Percentiles rank a stretch among this genome's conserved stretches.
Conservation (phyloP, 148 eudicot species). For the Camellia granthamiana region DNA sequence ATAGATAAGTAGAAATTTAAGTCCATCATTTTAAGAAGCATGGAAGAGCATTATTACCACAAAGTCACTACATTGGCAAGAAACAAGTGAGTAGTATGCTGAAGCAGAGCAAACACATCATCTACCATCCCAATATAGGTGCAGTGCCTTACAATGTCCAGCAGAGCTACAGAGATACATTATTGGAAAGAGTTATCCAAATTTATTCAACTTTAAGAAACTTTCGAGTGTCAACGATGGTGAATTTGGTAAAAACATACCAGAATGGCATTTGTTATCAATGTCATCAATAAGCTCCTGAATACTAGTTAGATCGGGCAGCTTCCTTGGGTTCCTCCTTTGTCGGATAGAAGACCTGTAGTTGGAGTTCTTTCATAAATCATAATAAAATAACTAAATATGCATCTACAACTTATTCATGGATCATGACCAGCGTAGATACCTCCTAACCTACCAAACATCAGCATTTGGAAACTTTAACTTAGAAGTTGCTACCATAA, state of each 20-base stretch:
- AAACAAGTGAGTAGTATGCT: constrained; percentile 83
- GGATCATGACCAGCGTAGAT: not conserved
- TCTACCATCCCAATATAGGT: constrained; percentile 95
- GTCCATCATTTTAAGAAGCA: not conserved
- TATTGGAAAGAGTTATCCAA: not conserved
- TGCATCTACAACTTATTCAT: not conserved
- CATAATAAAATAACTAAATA: not conserved
- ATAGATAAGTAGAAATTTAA: not conserved
- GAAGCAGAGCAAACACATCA: constrained; percentile 81
- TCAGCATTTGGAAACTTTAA: too few relatives aligned
- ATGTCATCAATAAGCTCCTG: constrained; percentile 76
- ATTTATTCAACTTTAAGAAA: not conserved
- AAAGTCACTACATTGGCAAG: constrained; percentile 88
- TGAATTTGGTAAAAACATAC: constrained; percentile 31
- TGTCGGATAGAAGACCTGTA: constrained; percentile 83
- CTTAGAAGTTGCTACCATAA: too few relatives aligned
- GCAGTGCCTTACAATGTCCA: constrained; percentile 82
- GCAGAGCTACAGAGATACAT: constrained; percentile 47
- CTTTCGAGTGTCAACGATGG: not conserved
- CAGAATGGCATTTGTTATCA: constrained; percentile 66
- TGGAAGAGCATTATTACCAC: constrained; percentile 46
- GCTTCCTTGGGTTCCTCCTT: constrained; percentile 86
- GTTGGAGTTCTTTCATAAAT: constrained; percentile 10
- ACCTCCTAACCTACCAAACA: not conserved
- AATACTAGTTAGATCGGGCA: constrained; percentile 84